Conservation (phyloP, 1,139 yeast species). For the Dujonia santamariae region DNA sequence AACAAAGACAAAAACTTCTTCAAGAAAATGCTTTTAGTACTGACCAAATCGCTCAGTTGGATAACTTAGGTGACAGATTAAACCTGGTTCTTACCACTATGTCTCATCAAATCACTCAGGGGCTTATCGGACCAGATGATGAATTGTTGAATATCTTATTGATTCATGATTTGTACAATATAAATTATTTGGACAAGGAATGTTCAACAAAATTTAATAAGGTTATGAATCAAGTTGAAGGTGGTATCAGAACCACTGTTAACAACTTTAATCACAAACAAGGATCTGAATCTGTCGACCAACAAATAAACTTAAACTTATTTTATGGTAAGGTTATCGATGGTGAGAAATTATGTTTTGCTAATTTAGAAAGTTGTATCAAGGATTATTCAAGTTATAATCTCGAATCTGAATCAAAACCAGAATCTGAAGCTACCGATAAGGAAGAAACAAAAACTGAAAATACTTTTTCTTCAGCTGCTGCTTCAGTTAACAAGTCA, state of each 20-base stretch:
- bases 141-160: constrained; percentile 45
- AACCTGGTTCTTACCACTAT: constrained; percentile 36
- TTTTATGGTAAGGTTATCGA: constrained; percentile 77
- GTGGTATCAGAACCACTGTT: constrained; percentile 65
- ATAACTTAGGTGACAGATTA: constrained; percentile 29
- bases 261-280: constrained; percentile 49
- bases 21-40: constrained; percentile 18
- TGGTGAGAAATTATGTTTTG: constrained; percentile 87
- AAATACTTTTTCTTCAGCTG: constrained; percentile 16
- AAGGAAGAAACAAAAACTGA: constrained; percentile 14
- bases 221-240: constrained; percentile 93
- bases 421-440: constrained; percentile 18
- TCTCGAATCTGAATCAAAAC: constrained; percentile 20
- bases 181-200: constrained; percentile 59
- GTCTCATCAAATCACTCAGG: constrained; percentile 47
- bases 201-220: constrained; percentile 68
- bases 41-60: constrained; percentile 26
- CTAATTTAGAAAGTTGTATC: constrained; percentile 76
- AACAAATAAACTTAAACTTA: constrained; percentile 56
- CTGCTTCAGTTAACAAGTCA: constrained; percentile 38
- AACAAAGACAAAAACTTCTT: constrained; percentile 38
- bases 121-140: constrained; percentile 70
- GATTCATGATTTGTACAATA: constrained; percentile 78
- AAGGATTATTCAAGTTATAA: constrained; percentile 36
- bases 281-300: constrained; percentile 10